A percentile compares a stretch with the other conserved stretches of the same genome.
Conservation (phyloP, 2,329 filamentous ascomycete species). For the Chalaropsis ovoidea region DNA sequence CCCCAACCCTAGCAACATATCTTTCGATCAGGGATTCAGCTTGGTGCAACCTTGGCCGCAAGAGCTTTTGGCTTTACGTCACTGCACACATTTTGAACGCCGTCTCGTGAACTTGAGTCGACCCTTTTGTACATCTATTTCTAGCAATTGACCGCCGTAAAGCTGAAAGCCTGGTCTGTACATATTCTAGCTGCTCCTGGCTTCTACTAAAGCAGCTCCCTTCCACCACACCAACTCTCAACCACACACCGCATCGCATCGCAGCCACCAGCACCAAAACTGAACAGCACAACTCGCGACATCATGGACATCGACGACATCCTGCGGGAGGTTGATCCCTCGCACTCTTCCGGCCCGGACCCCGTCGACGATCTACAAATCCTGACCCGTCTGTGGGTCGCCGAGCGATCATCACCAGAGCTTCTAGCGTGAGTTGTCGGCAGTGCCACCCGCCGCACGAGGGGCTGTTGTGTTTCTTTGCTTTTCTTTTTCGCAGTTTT, state of each 20-base stretch:
- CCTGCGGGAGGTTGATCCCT: constrained; percentile 59
- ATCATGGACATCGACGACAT: constrained; percentile 73
- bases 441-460: no score
- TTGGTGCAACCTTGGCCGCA: background rate
- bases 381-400: constrained; percentile 84
- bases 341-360: constrained; percentile 45
- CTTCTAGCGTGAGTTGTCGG: constrained; percentile 42
- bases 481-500: background rate
- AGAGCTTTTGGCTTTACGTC: constrained; percentile 2
- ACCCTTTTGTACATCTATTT: no score
- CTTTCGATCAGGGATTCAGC: background rate
- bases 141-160: no score
- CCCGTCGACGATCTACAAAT: constrained; percentile 67
- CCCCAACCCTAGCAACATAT: background rate
- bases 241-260: background rate
- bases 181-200: no score
- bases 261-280: background rate
- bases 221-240: background rate
- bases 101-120: no score
- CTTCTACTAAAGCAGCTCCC: background rate
- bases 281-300: constrained; percentile 9
- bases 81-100: background rate
- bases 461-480: background rate
- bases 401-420: constrained; percentile 81
- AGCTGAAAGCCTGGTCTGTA: no score